phyloP scores from a whole-genome alignment of 768 basidiomycete genomes.

The Suillus occidentalis region DNA sequence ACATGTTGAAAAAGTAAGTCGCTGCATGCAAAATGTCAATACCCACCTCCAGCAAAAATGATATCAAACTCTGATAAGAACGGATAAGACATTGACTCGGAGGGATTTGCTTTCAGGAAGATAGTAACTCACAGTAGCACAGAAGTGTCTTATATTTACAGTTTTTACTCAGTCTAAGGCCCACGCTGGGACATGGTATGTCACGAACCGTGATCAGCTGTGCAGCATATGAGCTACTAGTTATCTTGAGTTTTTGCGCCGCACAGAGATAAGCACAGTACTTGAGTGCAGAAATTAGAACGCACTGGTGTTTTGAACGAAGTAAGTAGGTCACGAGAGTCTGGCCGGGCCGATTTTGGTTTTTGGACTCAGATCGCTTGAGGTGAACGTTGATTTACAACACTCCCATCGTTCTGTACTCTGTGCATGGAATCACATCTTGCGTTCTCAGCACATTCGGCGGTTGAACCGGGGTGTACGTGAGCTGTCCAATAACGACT shows the following conservation, averaged over 20 bases:
- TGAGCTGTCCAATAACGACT: no score
- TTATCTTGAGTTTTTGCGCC: neutral
- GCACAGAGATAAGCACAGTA: neutral
- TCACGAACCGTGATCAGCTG: neutral
- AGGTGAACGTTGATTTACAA: no score
- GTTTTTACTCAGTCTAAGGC: neutral
- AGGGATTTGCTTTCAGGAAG: neutral
- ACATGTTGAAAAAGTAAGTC: neutral
- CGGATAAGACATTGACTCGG: neutral
- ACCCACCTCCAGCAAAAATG: neutral
- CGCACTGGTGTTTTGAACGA: neutral
- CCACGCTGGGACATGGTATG: no score
- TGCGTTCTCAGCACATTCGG: neutral
- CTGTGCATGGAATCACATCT: neutral
- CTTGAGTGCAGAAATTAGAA: neutral
- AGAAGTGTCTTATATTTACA: neutral
- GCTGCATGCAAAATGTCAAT: no score
- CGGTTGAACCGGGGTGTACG: neutral
- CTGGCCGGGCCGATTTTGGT: neutral
- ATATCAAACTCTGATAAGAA: constrained; percentile 2
- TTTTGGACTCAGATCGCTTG: no score
- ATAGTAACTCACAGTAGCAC: neutral
- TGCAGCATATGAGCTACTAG: neutral
- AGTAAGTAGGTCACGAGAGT: neutral
- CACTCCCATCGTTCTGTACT: neutral